Base-by-base conservation (phyloP, 2,329 filamentous ascomycete species). In the Penicillium occitanis region DNA sequence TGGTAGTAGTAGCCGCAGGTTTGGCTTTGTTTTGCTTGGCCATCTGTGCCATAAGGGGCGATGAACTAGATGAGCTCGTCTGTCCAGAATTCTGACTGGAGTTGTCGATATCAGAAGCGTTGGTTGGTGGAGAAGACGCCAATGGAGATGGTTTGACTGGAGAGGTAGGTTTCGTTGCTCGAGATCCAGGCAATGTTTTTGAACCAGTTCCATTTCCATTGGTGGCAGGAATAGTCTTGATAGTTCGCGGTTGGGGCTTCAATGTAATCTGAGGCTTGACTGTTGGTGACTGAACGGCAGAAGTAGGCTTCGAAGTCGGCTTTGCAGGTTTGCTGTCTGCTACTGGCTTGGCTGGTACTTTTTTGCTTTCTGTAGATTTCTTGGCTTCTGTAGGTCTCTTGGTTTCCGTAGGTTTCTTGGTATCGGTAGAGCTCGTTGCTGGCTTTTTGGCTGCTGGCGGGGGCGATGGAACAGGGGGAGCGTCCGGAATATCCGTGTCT, bases 81-180 rank as follows among this genome's bases (percentile, higher is more conserved):
- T 79, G 78, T 63, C 73, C 79, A 25, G 79, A 78, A 55, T 78
- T 78, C 48, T 76, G 76, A 60, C 69, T 75, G 69, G 78, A 77
- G 71, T 83, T 78, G 68, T 85, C 79, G 64, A 85, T 78, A 71
- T 88, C 85, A 22, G 86, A 88, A 33, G 84, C 84, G 73, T 87
- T 88, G 67, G 86, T 83, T 5, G 86, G 86, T 25, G 86, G 85
- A 2, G 87, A 88, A 6, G 85, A 86, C 10, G 84, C 86, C 11
- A 88, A 82, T 13, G 86, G 86, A 17, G 87, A 88, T 2, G 86
- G 86, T 63, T 88, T 88, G 71, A 83, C 85, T 1, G 87, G 85
- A 50, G 85, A 86, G 67, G 80, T 87, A 25, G 77, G 79, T 60
- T 70, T 76, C 61, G 72, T 74, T 73, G 71, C 74, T 68, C 73